Evolutionary conservation across 768 basidiomycete species (phyloP), one percentile per base, ranked within the genome.

Genomic region (Mycena epipterygia): DNA sequence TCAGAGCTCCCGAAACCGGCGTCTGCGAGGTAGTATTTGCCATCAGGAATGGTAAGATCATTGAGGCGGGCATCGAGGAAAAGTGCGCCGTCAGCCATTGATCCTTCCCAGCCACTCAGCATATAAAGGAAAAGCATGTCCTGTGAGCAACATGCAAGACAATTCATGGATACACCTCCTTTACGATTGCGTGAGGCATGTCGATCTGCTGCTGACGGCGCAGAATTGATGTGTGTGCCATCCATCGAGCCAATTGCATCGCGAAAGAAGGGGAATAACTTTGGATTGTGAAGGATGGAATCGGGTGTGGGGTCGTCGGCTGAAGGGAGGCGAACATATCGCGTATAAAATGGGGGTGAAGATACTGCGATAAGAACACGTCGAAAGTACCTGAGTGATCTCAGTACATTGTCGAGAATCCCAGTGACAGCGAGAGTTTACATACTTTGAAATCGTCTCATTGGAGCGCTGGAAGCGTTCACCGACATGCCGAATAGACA

Each of bases 241-340:
- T 84, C 82, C 61, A 85, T 76, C 0, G 80, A 78, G 3, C 80
- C 79, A 42, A 77, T 53, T 30, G 75, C 76, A 48, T 77, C 66
- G 41, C 64, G 46, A 65, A 85, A 83, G 67, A 68, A 84, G 0
- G 81, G 84, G 60, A 46, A 83, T 58, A 80, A 76, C 53, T 79
- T 76, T n/a, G 78, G 71, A 63, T 83, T 77, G 39, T 72, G n/a
- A 0, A 1, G 17, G 17, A 84, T 82, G 19, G 74, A 65, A 0
- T 52, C 16, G 37, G 78, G 76, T 27, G 74, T 46, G 6, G 75
- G 70, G 49, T 57, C 70, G 51, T 71, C 52, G 2, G 21, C 57
- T 30, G 63, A 52, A 16, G 71, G 69, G 3, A 73, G 69, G 4
- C 66, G 23, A 21, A 81, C 73, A 71, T 77, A 79, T 39, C 53